These are phyloP conservation scores for Tympanopsis confertula DNA, from an alignment of 2,329 filamentous ascomycete species.

Conservation along the genomic window DNA sequence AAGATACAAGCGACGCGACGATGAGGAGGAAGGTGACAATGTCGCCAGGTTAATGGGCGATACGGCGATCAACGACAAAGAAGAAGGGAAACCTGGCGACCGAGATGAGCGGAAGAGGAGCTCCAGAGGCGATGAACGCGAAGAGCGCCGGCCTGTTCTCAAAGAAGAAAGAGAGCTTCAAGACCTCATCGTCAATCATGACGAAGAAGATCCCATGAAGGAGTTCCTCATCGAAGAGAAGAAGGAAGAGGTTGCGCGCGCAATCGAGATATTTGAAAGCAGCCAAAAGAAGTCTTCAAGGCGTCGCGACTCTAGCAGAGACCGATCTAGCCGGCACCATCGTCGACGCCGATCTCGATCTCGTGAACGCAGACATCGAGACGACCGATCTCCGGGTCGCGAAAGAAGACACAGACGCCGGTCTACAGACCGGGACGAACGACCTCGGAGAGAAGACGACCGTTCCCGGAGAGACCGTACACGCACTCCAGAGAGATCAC, in stretches of 20 bases:
- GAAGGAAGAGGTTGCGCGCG: conserved; percentile 72
- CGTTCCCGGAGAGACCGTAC: too few relatives aligned
- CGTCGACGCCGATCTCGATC: neutral
- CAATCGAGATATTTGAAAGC: conserved; percentile 33
- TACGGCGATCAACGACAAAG: conserved; percentile 17
- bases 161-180: conserved; percentile 74
- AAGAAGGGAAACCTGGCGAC: conserved; percentile 21
- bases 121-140: conserved; percentile 14
- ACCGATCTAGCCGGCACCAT: neutral
- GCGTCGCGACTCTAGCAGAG: neutral
- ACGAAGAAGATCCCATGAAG: conserved; percentile 98
- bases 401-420: neutral
- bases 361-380: neutral
- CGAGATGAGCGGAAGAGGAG: conserved; percentile 18
- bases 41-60: conserved; percentile 34
- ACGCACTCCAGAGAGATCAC: neutral
- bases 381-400: neutral
- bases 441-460: neutral
- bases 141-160: conserved; percentile 45
- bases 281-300: neutral
- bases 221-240: conserved; percentile 80
- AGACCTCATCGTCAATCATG: conserved; percentile 65
- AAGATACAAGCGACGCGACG: conserved; percentile 78
- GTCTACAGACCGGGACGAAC: neutral
- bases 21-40: conserved; percentile 56